Conservation (phyloP, 768 basidiomycete species). For the Hortiboletus campestris region DNA sequence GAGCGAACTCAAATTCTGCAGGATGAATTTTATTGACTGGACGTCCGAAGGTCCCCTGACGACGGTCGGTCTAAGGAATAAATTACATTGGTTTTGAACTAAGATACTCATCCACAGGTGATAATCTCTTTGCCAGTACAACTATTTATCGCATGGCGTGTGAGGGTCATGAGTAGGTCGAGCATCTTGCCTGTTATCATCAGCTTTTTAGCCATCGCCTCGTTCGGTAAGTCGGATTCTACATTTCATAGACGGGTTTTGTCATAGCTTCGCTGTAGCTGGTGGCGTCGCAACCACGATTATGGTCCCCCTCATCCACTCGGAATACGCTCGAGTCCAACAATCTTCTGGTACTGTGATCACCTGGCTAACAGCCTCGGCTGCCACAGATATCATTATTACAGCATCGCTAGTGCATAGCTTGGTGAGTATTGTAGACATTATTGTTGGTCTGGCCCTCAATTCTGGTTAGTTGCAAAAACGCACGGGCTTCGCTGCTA, state of each 20-base stretch:
- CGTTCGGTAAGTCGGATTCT: constrained; percentile 7
- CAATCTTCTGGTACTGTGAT: too few species aligned
- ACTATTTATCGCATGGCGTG: constrained; percentile 46
- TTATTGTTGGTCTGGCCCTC: background rate
- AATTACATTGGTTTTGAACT: background rate
- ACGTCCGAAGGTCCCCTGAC: constrained; percentile 39
- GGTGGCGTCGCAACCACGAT: constrained; percentile 36
- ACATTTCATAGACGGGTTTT: too few species aligned
- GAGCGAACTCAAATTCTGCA: background rate
- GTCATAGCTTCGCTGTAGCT: constrained; percentile 14
- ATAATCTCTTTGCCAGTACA: constrained; percentile 46
- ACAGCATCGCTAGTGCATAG: constrained; percentile 43
- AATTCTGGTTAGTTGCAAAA: constrained; percentile 32
- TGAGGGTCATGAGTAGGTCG: constrained; percentile 35
- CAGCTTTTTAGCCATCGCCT: background rate
- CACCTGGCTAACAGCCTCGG: constrained; percentile 43
- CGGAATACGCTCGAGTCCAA: too few species aligned
- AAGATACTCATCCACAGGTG: constrained; percentile 29
- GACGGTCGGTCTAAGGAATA: constrained; percentile 33
- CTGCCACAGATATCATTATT: constrained; percentile 42
- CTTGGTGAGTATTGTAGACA: constrained; percentile 30
- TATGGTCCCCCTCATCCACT: constrained; percentile 29
- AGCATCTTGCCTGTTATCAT: constrained; percentile 28
- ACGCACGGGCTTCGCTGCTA: constrained; percentile 41
- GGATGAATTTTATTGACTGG: background rate